Evolutionary conservation across 805 yeast genomes (phyloP).

Genomic region (Saccharomycopsis sp.): DNA sequence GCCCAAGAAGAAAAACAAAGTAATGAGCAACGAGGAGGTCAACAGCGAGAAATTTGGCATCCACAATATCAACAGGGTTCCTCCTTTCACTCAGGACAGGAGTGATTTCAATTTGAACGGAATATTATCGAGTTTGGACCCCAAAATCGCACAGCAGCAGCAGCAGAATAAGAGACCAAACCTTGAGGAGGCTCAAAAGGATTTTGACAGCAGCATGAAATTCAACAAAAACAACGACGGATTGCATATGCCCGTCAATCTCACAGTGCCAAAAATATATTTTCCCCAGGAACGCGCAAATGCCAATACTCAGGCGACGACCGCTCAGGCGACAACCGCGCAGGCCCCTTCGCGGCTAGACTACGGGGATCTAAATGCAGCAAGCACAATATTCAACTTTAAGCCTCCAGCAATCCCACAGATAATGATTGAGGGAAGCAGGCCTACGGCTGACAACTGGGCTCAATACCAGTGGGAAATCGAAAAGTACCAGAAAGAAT

Average conservation of each 20-base stretch:
- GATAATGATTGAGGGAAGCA: not conserved
- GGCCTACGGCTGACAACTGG: slow-evolving; percentile 1
- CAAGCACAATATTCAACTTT: not conserved
- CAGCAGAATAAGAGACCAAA: not conserved
- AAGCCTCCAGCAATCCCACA: slow-evolving; percentile 10
- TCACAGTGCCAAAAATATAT: slow-evolving; percentile 6
- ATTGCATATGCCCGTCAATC: slow-evolving; percentile 19
- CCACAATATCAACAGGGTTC: slow-evolving; percentile 7
- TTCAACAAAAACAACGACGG: slow-evolving; percentile 3
- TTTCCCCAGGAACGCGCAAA: not conserved
- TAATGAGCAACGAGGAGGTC: not conserved
- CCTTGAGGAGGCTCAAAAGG: not conserved
- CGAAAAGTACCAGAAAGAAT: slow-evolving; percentile 7
- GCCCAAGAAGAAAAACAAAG: not conserved
- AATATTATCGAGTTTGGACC: slow-evolving; percentile 5
- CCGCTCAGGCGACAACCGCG: no score
- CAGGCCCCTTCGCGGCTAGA: not conserved
- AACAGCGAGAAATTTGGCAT: slow-evolving; percentile 1
- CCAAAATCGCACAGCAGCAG: not conserved
- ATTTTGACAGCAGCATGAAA: not conserved
- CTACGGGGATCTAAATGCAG: slow-evolving; percentile 6
- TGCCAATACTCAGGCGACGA: not conserved
- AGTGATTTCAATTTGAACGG: slow-evolving; percentile 11
- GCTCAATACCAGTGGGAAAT: slow-evolving; percentile 3
- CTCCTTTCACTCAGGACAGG: slow-evolving; percentile 19